Evolutionary conservation across 148 eudicot species (phyloP).

Genomic region (Rhododendron griersonianum): DNA sequence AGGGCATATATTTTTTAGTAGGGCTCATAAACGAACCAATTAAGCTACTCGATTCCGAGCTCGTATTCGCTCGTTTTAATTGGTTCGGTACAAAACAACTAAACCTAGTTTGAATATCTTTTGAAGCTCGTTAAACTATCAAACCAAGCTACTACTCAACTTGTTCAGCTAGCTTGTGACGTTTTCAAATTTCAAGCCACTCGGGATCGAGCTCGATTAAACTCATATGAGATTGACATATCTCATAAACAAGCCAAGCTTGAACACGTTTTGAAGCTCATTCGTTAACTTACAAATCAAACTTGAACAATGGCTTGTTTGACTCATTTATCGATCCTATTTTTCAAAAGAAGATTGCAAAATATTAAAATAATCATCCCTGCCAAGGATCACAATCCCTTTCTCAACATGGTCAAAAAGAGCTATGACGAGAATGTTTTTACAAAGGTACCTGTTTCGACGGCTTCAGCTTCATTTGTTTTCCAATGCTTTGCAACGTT

Average conservation of each 20-base stretch:
- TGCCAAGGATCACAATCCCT: background rate
- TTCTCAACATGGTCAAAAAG: background rate
- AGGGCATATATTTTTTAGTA: background rate
- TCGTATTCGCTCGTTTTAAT: background rate
- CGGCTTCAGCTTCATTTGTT: conserved; percentile 82
- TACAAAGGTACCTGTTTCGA: conserved; percentile 70
- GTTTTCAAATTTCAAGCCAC: background rate
- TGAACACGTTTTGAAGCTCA: background rate
- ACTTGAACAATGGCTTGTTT: background rate
- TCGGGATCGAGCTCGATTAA: background rate
- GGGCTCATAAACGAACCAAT: background rate
- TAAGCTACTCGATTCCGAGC: background rate
- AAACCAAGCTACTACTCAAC: background rate
- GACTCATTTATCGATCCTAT: background rate
- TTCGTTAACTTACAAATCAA: background rate
- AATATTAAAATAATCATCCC: background rate
- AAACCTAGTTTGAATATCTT: background rate
- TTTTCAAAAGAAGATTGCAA: background rate
- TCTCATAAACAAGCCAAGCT: background rate
- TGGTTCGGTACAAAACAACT: background rate
- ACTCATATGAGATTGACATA: background rate
- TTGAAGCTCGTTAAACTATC: background rate
- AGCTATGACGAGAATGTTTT: background rate
- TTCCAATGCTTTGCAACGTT: conserved; percentile 99
- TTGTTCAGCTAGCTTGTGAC: background rate